phyloP scores from a whole-genome alignment of 2,329 filamentous ascomycete genomes.

The Cercospora citrullina region DNA sequence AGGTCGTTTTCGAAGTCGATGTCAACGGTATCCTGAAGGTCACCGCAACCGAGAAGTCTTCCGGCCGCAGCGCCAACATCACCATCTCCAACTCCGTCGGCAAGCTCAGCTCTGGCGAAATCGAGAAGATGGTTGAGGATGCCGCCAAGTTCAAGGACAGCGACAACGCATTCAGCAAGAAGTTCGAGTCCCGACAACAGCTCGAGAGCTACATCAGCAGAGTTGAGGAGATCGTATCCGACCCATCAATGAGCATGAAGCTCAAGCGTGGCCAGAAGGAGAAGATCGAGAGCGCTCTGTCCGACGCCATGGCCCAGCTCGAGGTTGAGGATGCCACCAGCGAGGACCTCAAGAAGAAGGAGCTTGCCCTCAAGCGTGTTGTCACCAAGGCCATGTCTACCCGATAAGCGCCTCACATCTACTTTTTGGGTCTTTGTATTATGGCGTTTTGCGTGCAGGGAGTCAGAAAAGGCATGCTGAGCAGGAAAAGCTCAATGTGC shows the following conservation, averaged over 20 bases:
- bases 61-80: constrained; percentile 97
- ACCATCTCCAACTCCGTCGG: constrained; percentile 99
- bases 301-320: constrained; percentile 95
- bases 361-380: constrained; percentile 93
- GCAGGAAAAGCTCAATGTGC: constrained; percentile 23
- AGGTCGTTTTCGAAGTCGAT: constrained; percentile 98
- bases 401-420: constrained; percentile 33
- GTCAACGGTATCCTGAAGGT: constrained; percentile 98
- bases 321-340: constrained; percentile 89
- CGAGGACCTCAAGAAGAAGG: constrained; percentile 99
- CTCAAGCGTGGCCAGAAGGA: constrained; percentile 99
- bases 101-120: constrained; percentile 91
- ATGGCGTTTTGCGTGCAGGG: constrained; percentile 29
- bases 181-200: constrained; percentile 98
- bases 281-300: constrained; percentile 97
- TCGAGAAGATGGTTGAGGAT: constrained; percentile 96
- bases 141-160: constrained; percentile 98
- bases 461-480: constrained; percentile 23
- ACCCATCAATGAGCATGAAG: constrained; percentile 93
- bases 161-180: constrained; percentile 99
- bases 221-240: constrained; percentile 97
- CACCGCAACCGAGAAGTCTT: constrained; percentile 98
- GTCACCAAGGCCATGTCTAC: constrained; percentile 74
- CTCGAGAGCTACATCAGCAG: constrained; percentile 98
- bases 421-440: constrained; percentile 23